A percentile compares a stretch with the other conserved stretches of the same genome.
Evolutionary conservation across 2,329 filamentous ascomycete species (phyloP).

Genomic region (Aspergillus alliaceus): DNA sequence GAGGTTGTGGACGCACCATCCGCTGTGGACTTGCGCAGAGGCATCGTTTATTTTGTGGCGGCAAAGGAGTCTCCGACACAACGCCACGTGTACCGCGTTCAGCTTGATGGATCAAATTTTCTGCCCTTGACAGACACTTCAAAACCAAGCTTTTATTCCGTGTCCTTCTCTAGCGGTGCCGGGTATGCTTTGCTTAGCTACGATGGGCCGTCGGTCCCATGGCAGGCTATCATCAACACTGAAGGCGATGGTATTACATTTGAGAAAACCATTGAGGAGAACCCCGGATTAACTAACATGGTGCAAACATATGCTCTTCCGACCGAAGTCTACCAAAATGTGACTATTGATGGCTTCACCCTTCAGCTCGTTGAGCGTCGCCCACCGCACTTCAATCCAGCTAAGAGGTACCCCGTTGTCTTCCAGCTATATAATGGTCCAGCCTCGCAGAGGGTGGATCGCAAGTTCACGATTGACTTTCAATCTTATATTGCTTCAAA

Average conservation of each 20-base stretch:
- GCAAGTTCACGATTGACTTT: conserved; percentile 81
- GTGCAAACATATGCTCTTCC: conserved; percentile 79
- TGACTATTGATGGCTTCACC: conserved; percentile 78
- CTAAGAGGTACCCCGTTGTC: conserved; percentile 86
- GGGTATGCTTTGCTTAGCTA: conserved; percentile 85
- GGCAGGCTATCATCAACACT: conserved; percentile 86
- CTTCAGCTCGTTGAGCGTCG: conserved; percentile 78
- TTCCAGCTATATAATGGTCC: conserved; percentile 96
- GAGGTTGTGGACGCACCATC: conserved; percentile 86
- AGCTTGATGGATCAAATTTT: conserved; percentile 74
- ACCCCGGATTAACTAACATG: conserved; percentile 66
- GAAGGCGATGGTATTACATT: conserved; percentile 66
- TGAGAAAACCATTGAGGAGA: conserved; percentile 74
- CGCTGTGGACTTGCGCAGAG: conserved; percentile 78
- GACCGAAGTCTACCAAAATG: conserved; percentile 75
- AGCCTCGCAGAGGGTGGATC: conserved; percentile 83
- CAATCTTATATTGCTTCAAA: conserved; percentile 83
- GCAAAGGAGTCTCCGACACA: conserved; percentile 87
- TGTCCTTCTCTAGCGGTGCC: conserved; percentile 79
- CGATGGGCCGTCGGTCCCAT: conserved; percentile 80
- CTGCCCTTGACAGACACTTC: conserved; percentile 71
- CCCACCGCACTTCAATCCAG: conserved; percentile 81
- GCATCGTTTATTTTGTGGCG: conserved; percentile 85
- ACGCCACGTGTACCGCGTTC: conserved; percentile 87
- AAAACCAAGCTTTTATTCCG: conserved; percentile 73